Evolutionary conservation across 768 basidiomycete species (phyloP).

Genomic region (Kondoa subrosea): DNA sequence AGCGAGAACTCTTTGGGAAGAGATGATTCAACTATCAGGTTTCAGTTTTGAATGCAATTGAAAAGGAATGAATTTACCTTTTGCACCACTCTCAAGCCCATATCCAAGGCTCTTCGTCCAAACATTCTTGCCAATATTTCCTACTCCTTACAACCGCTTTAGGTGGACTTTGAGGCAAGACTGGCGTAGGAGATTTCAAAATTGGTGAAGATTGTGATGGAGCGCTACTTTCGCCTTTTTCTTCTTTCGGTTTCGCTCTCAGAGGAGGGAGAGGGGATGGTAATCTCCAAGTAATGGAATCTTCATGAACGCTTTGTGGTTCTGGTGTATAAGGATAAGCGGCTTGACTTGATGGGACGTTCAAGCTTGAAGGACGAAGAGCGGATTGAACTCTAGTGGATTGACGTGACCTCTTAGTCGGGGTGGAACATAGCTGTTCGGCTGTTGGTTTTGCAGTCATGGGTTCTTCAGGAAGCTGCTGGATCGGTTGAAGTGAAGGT

Average conservation of each 20-base stretch:
- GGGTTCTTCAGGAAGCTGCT: neutral
- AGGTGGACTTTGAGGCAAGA: no score
- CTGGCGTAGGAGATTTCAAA: no score
- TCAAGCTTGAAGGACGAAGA: neutral
- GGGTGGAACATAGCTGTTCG: neutral
- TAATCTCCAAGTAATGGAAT: neutral
- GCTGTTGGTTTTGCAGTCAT: neutral
- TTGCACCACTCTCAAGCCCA: neutral
- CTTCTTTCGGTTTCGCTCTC: neutral
- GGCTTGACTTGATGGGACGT: neutral
- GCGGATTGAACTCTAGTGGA: neutral
- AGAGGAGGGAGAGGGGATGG: neutral
- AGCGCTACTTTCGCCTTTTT: neutral
- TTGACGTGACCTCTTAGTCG: neutral
- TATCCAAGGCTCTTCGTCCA: neutral
- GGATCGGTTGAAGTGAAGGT: neutral
- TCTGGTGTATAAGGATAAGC: neutral
- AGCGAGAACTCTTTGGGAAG: neutral
- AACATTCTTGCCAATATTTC: no score
- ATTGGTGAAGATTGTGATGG: neutral
- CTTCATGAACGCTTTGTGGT: neutral
- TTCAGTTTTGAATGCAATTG: neutral
- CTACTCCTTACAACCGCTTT: no score
- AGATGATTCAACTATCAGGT: neutral
- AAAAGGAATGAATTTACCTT: no score